phyloP scores from a whole-genome alignment of 192 early-diverging fungal species.

The Spizellomyces punctatus region DNA sequence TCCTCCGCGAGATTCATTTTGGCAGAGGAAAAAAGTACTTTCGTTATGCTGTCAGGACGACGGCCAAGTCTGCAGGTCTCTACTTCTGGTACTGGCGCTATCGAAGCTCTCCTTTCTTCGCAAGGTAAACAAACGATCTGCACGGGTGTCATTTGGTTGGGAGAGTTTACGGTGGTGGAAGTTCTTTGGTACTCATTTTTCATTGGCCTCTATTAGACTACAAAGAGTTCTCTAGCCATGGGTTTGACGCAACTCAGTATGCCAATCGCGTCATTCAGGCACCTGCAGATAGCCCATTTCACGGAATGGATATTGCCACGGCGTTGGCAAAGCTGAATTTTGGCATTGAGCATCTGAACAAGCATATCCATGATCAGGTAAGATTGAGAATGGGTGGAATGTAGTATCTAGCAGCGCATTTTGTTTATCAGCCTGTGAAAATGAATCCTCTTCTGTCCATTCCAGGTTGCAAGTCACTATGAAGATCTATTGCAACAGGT shows the following conservation, averaged over 20 bases:
- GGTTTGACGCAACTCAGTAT: conserved; percentile 72
- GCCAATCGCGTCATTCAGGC: conserved; percentile 68
- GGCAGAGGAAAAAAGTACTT: too few species aligned
- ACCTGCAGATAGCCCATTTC: conserved; percentile 46
- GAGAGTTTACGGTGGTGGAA: too few species aligned
- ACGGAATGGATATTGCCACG: conserved; percentile 63
- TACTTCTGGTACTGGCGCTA: neutral
- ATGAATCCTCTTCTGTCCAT: too few species aligned
- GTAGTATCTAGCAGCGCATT: neutral
- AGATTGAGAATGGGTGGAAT: neutral
- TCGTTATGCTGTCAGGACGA: too few species aligned
- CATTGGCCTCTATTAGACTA: conserved; percentile 53
- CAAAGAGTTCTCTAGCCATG: conserved; percentile 55
- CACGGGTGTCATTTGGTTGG: too few species aligned
- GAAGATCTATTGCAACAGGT: conserved; percentile 71
- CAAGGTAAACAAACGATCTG: neutral
- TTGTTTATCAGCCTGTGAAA: neutral
- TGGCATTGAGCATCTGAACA: conserved; percentile 74
- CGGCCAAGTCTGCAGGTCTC: too few species aligned
- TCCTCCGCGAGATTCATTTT: too few species aligned
- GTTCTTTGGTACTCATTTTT: too few species aligned
- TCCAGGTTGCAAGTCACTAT: conserved; percentile 67
- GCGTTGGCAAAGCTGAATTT: conserved; percentile 68
- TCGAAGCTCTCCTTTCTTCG: conserved; percentile 5
- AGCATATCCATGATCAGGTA: conserved; percentile 75